Base-by-base conservation (phyloP, 257 asterid genomes). In the Penstemon newberryi region DNA sequence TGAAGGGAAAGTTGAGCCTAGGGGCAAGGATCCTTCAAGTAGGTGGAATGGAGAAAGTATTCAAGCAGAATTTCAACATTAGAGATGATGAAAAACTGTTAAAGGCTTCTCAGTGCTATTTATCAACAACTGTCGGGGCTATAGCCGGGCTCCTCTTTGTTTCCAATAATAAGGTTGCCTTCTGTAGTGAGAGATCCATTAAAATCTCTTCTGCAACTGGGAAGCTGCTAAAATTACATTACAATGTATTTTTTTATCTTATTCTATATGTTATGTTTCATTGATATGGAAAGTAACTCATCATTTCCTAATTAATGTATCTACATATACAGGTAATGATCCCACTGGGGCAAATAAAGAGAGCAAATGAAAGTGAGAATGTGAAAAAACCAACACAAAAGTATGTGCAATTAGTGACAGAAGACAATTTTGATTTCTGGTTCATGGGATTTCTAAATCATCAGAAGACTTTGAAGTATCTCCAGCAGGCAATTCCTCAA, bases 341-440 rank as follows among this genome's bases (percentile, higher is more conserved):
- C 66, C 89, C 83, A 7, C 25, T 81, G 15, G 56, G 67, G 7
- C 78, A 80, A 43, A 60, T 83, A 51, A 76, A 74, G 74, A 56
- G 67, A 60, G 82, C 70, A 3, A 55, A 52, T 37, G 81, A 75
- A 42, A 68, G 83, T 70, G 72, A 68, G 43, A 72, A 84, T 11
- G 60, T 60, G 69, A 67, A 64, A 46, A 84, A 72, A 37, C 83
- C 83, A 42, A 60, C 76, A 11, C 78, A 78, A 69, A 81, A 81
- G 70, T 84, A 84, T 8, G 78, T 81, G 65, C 74, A 79, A 38
- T 54, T 81, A 10, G 82, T 78, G 6, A 79, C 87, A 0, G 74
- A 71, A 44, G 89, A 81, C 64, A 69, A 70, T 63, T 82, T 72
- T 41, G 83, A 84, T 40, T 84, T 84, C 70, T 81, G 85, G 87